Evolutionary conservation across 2,329 filamentous ascomycete species (phyloP), one percentile per base, ranked within the genome.

Genomic region (Claviceps monticola): DNA sequence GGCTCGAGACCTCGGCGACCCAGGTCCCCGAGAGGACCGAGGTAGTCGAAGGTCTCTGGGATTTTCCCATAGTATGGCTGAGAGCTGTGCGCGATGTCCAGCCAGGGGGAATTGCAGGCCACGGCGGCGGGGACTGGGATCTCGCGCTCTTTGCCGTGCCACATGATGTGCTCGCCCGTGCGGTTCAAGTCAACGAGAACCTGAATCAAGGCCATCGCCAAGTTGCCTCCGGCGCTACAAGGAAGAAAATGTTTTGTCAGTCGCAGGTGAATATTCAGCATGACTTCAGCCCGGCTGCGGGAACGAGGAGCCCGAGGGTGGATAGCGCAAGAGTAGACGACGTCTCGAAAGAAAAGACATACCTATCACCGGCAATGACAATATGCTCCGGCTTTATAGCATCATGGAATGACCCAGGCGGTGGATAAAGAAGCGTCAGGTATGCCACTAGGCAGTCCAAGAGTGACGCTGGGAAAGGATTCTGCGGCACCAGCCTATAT

Each of bases 371-470:
- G 2, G 76, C 74, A 57, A 93, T 71, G 9, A 89, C 79, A 43
- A 93, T 82, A 51, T 87, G 72, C 43, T 73, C 69, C 0, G 87
- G 73, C 5, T 73, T 68, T 1, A 91, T 76, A 2, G 86, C 70
- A 14, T 75, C 71, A 62, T 93, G 86, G 45, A 80, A 75, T 0
- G 85, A 76, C 17, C 75, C 83, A 0, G 78, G 71, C 0, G 84
- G 83, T 13, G 87, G 87, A 59, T 88, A 83, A 1, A 93, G 71
- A 6, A 90, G 72, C 0, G 78, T 78, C 38, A 93, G 72, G 60
- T 91, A 93, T 0, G 84, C 80, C 36, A 83, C 72, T 9, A 91
- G 67, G 1, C 78, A 84, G 61, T 93, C 87, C 44, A 91, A 68
- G 6, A 93, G 66, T 1, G 85, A 84, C 0, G 83, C 73, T 0